Evolutionary conservation across 2,329 filamentous ascomycete genomes (phyloP), one percentile per base, ranked within the genome.

Genomic region (Magnaporthiopsis rhizophila): DNA sequence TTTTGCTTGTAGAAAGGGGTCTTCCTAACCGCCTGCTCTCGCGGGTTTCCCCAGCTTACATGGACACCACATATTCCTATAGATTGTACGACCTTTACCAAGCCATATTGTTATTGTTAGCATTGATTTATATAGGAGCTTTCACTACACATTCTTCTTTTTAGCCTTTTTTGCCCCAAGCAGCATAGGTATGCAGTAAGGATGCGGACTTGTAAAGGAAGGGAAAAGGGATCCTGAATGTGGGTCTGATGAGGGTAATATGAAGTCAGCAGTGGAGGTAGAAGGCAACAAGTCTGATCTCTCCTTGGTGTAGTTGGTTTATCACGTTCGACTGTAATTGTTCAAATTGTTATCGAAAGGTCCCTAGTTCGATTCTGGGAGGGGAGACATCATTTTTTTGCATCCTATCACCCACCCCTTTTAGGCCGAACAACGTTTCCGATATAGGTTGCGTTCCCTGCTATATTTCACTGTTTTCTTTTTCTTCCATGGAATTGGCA

Each of bases 351-450:
- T 24, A 60, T 32, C 58, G 58, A 60, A 60, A 60, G 58, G 58
- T 60, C 58, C 58, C 58, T 60, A 60, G 58, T 60, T 60, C 58
- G 58, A 60, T 60, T 60, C 58, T 60, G 58, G 58, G 58, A 60
- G 58, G 58, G 58, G 58, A 60, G 58, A 60, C 26, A 21, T 21
- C n/a, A 32, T 60, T 60, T 60, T 60, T 60, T 60, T 60, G 58
- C 21, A n/a, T 24, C 34, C 12, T 36, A 11, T n/a, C 36, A 53
- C 3, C 12, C 9, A 18, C 12, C 2, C 24, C 57, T 58, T 58
- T 59, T 36, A 18, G 9, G 13, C 58, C 13, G 21, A n/a, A 24
- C 3, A 18, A 6, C 38, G 21, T 50, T 50, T 8, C 32, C 32
- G 2, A 34, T 34, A 1, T 11, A 5, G 32, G 9, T 5, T 7